phyloP scores from a whole-genome alignment of 2,329 filamentous ascomycete species.

The Botrytis hyacinthi region DNA sequence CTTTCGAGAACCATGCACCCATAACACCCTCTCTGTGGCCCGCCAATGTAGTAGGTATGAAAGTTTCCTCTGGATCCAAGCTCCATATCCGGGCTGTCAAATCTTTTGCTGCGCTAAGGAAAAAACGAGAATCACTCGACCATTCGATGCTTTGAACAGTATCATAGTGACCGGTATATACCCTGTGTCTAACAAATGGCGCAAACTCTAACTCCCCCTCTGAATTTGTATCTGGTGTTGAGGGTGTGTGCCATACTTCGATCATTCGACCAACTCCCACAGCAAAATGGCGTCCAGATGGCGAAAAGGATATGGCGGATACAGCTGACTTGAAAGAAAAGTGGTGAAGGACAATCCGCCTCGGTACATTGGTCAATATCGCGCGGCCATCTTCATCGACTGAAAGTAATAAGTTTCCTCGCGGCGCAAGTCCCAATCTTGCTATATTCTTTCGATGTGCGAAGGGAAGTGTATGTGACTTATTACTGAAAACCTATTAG shows the following conservation, averaged over 20 bases:
- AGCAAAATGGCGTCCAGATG: constrained; percentile 86
- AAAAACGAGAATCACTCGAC: constrained; percentile 95
- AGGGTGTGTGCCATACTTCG: constrained; percentile 95
- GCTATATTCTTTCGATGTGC: constrained; percentile 92
- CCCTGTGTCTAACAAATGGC: constrained; percentile 85
- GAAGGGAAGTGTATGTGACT: constrained; percentile 83
- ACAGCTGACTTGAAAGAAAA: constrained; percentile 90
- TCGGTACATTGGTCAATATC: constrained; percentile 85
- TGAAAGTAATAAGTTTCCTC: constrained; percentile 87
- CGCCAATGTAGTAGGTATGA: constrained; percentile 82
- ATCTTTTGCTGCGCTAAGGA: constrained; percentile 88
- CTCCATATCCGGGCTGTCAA: constrained; percentile 95
- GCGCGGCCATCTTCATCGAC: constrained; percentile 93
- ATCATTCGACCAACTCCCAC: constrained; percentile 83
- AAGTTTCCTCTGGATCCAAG: constrained; percentile 79
- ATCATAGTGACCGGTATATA: constrained; percentile 87
- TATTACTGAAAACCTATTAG: constrained; percentile 58
- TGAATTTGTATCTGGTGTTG: constrained; percentile 74
- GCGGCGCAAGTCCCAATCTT: constrained; percentile 81
- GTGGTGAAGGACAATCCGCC: constrained; percentile 84
- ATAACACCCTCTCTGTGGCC: constrained; percentile 89
- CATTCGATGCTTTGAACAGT: constrained; percentile 83
- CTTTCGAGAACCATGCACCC: constrained; percentile 93
- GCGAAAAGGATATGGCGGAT: constrained; percentile 83
- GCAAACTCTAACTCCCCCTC: constrained; percentile 90